These are phyloP conservation scores for Omphalotus olearius DNA, from an alignment of 1,284 basidiomycete species.

Conservation along the genomic window DNA sequence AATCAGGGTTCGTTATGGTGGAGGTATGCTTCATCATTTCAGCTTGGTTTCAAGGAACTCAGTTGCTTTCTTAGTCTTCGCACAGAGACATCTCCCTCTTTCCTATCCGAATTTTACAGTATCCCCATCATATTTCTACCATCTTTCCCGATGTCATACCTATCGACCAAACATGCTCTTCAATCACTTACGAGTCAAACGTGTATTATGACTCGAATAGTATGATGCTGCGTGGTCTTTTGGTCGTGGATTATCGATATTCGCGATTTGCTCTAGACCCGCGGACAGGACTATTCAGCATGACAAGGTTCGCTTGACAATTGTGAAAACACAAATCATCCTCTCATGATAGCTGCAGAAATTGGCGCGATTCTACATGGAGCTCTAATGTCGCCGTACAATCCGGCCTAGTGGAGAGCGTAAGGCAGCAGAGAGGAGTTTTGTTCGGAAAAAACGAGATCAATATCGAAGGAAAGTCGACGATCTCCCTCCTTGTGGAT, in stretches of 20 bases:
- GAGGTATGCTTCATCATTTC: slow-evolving; percentile 58
- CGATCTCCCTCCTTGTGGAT: slow-evolving; percentile 80
- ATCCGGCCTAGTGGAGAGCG: slow-evolving; percentile 52
- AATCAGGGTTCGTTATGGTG: slow-evolving; percentile 78
- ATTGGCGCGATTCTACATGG: slow-evolving; percentile 91
- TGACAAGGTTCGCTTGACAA: slow-evolving; percentile 66
- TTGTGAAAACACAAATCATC: slow-evolving; percentile 2
- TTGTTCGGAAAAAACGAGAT: slow-evolving; percentile 90
- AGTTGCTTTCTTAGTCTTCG: slow-evolving; percentile 53
- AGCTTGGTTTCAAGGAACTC: slow-evolving; percentile 6
- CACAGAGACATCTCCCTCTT: slow-evolving; percentile 80
- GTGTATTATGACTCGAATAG: slow-evolving; percentile 25
- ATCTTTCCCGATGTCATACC: slow-evolving; percentile 54
- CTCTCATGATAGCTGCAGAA: slow-evolving; percentile 41
- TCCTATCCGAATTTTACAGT: slow-evolving; percentile 61
- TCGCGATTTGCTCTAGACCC: slow-evolving; percentile 89
- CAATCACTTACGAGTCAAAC: slow-evolving; percentile 21
- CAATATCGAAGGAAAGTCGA: slow-evolving; percentile 88
- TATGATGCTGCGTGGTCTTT: slow-evolving; percentile 46
- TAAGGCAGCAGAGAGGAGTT: slow-evolving; percentile 61
- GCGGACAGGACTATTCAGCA: slow-evolving; percentile 76
- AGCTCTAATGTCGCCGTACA: slow-evolving; percentile 59
- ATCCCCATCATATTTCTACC: slow-evolving; percentile 76
- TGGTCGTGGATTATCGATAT: slow-evolving; percentile 81
- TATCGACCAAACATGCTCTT: slow-evolving; percentile 15